Percentiles rank a stretch among this genome's conserved stretches.
These are phyloP conservation scores for Sphaerobolus stellatus DNA, from an alignment of 1,284 basidiomycete species.

Conservation along the genomic window DNA sequence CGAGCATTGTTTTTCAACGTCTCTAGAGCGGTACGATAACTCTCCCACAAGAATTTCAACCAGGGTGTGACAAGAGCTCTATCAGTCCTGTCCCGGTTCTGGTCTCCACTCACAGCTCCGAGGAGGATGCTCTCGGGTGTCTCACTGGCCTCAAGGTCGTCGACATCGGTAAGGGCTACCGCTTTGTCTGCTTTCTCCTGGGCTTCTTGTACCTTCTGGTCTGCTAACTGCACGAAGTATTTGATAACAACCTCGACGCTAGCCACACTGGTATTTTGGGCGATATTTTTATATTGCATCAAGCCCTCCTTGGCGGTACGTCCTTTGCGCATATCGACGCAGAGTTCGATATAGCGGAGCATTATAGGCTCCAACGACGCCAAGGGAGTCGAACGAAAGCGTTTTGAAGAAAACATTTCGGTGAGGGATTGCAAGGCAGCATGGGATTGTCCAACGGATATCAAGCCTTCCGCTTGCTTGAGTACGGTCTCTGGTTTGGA, in stretches of 20 bases:
- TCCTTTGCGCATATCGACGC: slow-evolving; percentile 93
- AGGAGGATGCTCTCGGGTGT: slow-evolving; percentile 90
- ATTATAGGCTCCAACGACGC: slow-evolving; percentile 94
- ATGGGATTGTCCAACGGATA: slow-evolving; percentile 86
- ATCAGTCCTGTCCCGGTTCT: slow-evolving; percentile 95
- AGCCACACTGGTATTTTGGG: slow-evolving; percentile 87
- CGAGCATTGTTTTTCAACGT: slow-evolving; percentile 97
- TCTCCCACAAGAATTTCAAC: slow-evolving; percentile 99
- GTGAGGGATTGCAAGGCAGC: slow-evolving; percentile 87
- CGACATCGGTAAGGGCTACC: slow-evolving; percentile 69
- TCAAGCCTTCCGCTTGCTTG: slow-evolving; percentile 89
- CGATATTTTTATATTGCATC: slow-evolving; percentile 96
- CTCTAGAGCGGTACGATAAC: slow-evolving; percentile 94
- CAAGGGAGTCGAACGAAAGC: slow-evolving; percentile 91
- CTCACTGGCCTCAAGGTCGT: slow-evolving; percentile 88
- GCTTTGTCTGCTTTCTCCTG: slow-evolving; percentile 79
- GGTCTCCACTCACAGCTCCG: slow-evolving; percentile 86
- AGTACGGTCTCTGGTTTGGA: slow-evolving; percentile 90
- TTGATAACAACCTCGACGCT: slow-evolving; percentile 94
- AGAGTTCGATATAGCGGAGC: slow-evolving; percentile 91
- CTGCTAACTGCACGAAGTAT: slow-evolving; percentile 84
- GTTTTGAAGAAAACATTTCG: slow-evolving; percentile 91
- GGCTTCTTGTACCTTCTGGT: slow-evolving; percentile 85
- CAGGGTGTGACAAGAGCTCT: slow-evolving; percentile 94
- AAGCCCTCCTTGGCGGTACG: slow-evolving; percentile 93